Evolutionary conservation across 768 basidiomycete genomes (phyloP).

Genomic region (Podaxis sp.): DNA sequence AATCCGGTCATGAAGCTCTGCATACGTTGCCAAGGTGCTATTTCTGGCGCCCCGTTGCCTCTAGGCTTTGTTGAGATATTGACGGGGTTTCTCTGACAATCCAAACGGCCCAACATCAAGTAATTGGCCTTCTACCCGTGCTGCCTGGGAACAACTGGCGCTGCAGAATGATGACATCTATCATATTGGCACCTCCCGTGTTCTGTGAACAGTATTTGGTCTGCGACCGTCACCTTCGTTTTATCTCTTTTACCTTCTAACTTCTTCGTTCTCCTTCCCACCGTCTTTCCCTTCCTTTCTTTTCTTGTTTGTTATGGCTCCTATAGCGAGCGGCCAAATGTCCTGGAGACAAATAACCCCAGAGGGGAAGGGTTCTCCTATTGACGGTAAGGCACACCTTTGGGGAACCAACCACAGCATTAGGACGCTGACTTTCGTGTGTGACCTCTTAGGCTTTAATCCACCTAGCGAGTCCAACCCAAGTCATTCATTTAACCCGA

Average conservation of each 20-base stretch:
- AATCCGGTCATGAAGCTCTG: neutral
- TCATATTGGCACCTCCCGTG: neutral
- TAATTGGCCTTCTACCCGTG: neutral
- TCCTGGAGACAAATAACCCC: constrained; percentile 13
- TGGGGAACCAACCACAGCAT: neutral
- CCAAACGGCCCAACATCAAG: neutral
- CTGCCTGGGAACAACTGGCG: neutral
- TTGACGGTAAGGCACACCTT: neutral
- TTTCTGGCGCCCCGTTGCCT: constrained; percentile 2
- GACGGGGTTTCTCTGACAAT: constrained; percentile 1
- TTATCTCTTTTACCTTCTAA: neutral
- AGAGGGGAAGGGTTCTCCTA: neutral
- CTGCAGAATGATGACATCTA: constrained; percentile 12
- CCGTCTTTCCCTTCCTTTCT: neutral
- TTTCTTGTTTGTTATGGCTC: constrained; percentile 7
- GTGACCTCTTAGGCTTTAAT: neutral
- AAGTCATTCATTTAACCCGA: constrained; percentile 11
- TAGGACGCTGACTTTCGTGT: neutral
- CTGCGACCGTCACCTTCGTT: constrained; percentile 4
- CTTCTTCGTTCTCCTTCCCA: neutral
- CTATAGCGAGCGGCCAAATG: neutral
- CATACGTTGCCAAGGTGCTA: constrained; percentile 3
- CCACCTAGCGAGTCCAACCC: neutral
- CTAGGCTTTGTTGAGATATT: neutral
- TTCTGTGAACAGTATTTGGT: neutral